Percentiles rank a stretch among this genome's conserved stretches.
These are phyloP conservation scores for Pseudozyma sp. DNA, from an alignment of 1,284 basidiomycete genomes.

Conservation along the genomic window DNA sequence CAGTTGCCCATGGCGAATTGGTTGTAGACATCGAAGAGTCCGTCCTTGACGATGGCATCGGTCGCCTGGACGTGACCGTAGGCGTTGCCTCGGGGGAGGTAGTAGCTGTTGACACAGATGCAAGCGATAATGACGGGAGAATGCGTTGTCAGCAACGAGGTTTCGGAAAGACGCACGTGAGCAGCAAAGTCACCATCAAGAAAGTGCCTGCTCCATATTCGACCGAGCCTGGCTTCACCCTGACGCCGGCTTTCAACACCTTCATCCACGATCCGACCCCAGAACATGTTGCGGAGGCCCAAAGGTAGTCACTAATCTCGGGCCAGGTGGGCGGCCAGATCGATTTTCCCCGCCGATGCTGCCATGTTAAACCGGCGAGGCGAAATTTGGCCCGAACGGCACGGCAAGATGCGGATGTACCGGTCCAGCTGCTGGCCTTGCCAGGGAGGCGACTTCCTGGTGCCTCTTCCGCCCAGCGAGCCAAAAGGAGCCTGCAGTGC, in stretches of 20 bases:
- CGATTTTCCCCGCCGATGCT: background rate
- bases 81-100: constrained; percentile 84
- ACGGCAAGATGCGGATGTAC: constrained; percentile 11
- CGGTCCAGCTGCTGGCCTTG: constrained; percentile 10
- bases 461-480: too few species aligned
- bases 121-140: too few species aligned
- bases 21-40: constrained; percentile 73
- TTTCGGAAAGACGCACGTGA: too few species aligned
- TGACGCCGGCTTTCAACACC: too few species aligned
- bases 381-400: constrained; percentile 9
- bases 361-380: background rate
- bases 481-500: background rate
- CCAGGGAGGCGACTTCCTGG: background rate
- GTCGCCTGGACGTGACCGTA: constrained; percentile 89
- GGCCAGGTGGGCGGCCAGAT: constrained; percentile 1
- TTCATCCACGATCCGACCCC: too few species aligned
- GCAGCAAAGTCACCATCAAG: too few species aligned
- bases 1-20: constrained; percentile 62
- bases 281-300: background rate
- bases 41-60: constrained; percentile 91
- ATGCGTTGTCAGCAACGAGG: too few species aligned
- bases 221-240: too few species aligned
- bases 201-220: too few species aligned
- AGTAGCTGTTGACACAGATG: constrained; percentile 76
- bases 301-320: background rate